Evolutionary conservation across 352 stramenopile genomes (phyloP), one percentile per base, ranked within the genome.

Genomic region (Globisporangium sylvaticum): DNA sequence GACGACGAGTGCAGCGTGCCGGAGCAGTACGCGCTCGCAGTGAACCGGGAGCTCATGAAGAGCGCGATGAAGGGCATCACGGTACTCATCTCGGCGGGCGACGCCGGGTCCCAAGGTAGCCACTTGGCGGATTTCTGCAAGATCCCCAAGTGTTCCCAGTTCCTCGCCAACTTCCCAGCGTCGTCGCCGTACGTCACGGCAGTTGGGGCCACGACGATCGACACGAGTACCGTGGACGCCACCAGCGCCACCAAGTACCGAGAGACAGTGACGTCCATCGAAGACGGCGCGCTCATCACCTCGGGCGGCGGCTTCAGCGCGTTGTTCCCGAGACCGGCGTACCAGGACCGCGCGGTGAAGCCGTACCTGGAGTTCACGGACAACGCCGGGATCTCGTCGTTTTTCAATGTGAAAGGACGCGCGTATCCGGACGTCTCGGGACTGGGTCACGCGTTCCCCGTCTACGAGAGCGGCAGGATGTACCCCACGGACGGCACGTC

Each of bases 1-100:
- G 86, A 94, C 67, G 86, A 94, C 54, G 86, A 94, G 68, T 91
- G 83, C 66, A 84, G 81, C 27, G 65, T 92, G 15, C 82, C 86
- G 0, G 29, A 39, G 4, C 71, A 63, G 12, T 94, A 94, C 66
- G 79, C 79, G 0, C 68, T 74, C 31, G 79, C 83, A 1, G 79
- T 94, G 18, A 89, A 92, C 65, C 70, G 74, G 2, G 86, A 94
- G 61, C 77, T 94, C 52, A 89, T 88, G 75, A 94, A 94, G 62
- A 80, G 82, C 2, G 86, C 83, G 7, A 66, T 89, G 42, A 75
- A 78, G 24, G 86, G 86, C 27, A 84, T 87, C 57, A 84, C 85
- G 12, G 72, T 93, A 34, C 32, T 93, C 27, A 83, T 90, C 32
- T 90, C 85, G 5, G 81, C 83, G 8, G 85, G 85, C 0, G 85